Conservation (phyloP, 2,329 filamentous ascomycete species). For the Didymella glomerata region DNA sequence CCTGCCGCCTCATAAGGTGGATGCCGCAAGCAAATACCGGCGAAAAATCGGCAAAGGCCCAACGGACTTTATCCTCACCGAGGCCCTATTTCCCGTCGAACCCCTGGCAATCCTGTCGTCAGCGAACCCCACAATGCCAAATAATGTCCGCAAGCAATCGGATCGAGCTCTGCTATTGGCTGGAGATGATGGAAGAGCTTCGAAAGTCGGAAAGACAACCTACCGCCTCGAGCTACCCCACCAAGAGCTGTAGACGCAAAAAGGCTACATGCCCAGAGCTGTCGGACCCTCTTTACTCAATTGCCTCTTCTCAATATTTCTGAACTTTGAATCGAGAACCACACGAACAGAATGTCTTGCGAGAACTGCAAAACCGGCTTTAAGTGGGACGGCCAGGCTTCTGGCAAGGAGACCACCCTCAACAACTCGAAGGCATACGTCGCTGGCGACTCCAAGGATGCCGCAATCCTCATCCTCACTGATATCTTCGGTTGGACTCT, state of each 20-base stretch:
- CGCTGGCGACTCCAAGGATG: slow-evolving; percentile 55
- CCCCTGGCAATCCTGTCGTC: slow-evolving; percentile 7
- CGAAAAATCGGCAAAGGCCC: slow-evolving; percentile 6
- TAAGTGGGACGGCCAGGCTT: slow-evolving; percentile 50
- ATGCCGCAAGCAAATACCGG: slow-evolving; percentile 6
- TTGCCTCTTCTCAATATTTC: neutral
- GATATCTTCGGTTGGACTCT: slow-evolving; percentile 60
- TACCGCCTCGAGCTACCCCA: slow-evolving; percentile 18
- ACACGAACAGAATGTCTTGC: slow-evolving; percentile 37
- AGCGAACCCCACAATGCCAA: slow-evolving; percentile 10
- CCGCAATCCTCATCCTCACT: slow-evolving; percentile 57
- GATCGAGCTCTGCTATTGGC: slow-evolving; percentile 12
- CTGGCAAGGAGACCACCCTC: slow-evolving; percentile 51
- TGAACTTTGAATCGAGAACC: no score
- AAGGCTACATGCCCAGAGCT: slow-evolving; percentile 8
- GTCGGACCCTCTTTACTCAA: neutral
- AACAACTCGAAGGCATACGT: slow-evolving; percentile 53
- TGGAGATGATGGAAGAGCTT: slow-evolving; percentile 3
- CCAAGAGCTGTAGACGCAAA: slow-evolving; percentile 12
- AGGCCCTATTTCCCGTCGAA: slow-evolving; percentile 4
- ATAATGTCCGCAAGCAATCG: neutral
- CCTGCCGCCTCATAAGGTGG: neutral
- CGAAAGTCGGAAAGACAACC: slow-evolving; percentile 8
- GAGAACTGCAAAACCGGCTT: slow-evolving; percentile 52
- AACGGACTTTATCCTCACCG: slow-evolving; percentile 4